Evolutionary conservation across 148 eudicot species (phyloP).

Genomic region (Agrostemma githago): DNA sequence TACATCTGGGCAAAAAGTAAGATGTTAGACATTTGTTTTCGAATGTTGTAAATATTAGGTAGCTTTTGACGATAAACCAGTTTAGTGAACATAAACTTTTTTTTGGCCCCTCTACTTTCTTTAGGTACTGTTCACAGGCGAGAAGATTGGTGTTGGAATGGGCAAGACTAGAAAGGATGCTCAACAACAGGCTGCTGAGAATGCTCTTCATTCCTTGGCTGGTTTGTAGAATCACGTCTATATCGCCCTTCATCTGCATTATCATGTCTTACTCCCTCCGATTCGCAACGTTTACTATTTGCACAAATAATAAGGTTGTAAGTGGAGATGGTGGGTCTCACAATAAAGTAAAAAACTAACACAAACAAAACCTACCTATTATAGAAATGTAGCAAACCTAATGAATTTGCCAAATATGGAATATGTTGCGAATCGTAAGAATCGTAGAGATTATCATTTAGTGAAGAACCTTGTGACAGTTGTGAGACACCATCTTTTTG

Average conservation of each 20-base stretch:
- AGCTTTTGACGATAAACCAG: background rate
- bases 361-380: too few species aligned
- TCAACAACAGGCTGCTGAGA: slow-evolving; percentile 94
- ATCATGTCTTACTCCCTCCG: too few species aligned
- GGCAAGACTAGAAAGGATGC: slow-evolving; percentile 97
- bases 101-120: slow-evolving; percentile 17
- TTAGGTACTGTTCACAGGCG: slow-evolving; percentile 87
- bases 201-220: slow-evolving; percentile 81
- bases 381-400: too few species aligned
- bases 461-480: background rate
- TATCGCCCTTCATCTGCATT: background rate
- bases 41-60: background rate
- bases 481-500: background rate
- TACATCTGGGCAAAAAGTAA: too few species aligned
- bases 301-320: too few species aligned
- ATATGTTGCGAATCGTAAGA: too few species aligned
- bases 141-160: slow-evolving; percentile 86
- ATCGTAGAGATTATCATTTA: background rate
- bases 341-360: too few species aligned
- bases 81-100: background rate
- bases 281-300: too few species aligned
- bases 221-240: slow-evolving; percentile 39
- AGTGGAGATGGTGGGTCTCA: too few species aligned
- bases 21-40: background rate
- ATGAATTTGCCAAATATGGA: too few species aligned